Evolutionary conservation across 352 stramenopile species (phyloP), one percentile per base, ranked within the genome.

Genomic region (Globisporangium okanoganense): DNA sequence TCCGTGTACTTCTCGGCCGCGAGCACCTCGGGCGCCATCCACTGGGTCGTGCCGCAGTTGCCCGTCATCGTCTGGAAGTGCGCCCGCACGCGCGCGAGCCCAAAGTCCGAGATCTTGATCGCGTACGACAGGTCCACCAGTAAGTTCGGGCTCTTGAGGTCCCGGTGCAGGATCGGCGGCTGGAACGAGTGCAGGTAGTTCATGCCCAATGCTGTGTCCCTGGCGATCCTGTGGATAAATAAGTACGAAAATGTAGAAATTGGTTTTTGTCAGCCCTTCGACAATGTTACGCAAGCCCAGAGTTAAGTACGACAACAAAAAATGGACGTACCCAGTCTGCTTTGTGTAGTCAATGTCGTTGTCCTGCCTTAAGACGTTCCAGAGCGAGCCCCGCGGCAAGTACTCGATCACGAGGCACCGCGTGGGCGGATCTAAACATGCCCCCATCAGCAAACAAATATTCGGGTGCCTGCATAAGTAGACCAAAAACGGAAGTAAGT

Each of bases 71-170:
- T 95, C 74, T 95, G 82, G 62, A 93, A 91, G 62, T 93, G 82
- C 27, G 86, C 82, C 18, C 84, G 79, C 56, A 94, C 82, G 31
- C 86, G 82, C 7, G 82, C 82, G 38, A 95, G 71, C 2, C 86
- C 86, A 76, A 95, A 95, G 72, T 95, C 86, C n/a, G 84, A 93
- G 57, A 95, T 93, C 72, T 95, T 95, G 71, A 93, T 85, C 35
- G 76, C 72, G 62, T 89, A 95, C 20, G 79, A 87, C 22, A 72
- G 76, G 51, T 92, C 79, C 7, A 94, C 82, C 25, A 95, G 71
- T 44, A 95, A 61, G 48, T 95, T 95, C 13, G 83, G 84, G 60
- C 82, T 93, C 72, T 95, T 95, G 54, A 95, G 72, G 60, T 95
- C 86, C 27, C 86, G 86, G 69, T 95, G 86, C 38, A 95, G 67